Conservation (phyloP, 2,329 filamentous ascomycete genomes). For the Aspergillus brunneoviolaceus region DNA sequence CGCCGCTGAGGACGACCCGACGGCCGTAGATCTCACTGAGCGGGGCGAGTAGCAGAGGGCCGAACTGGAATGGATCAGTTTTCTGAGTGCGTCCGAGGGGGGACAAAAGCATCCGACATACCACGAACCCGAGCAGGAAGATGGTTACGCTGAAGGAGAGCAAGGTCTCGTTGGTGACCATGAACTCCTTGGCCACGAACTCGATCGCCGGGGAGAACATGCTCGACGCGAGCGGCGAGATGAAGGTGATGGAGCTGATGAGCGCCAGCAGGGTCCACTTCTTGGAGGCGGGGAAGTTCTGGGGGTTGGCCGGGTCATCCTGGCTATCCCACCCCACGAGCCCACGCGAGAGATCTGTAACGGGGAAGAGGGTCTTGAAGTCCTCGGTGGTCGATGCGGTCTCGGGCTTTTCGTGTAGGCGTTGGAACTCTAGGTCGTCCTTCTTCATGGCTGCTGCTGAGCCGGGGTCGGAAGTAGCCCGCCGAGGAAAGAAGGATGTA, state of each 20-base stretch:
- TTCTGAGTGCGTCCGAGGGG: background rate
- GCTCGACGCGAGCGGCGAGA: slow-evolving; percentile 35
- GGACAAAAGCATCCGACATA: slow-evolving; percentile 12
- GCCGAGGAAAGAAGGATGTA: background rate
- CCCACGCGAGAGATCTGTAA: slow-evolving; percentile 53
- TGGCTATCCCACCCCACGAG: slow-evolving; percentile 62
- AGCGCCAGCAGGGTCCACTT: slow-evolving; percentile 30
- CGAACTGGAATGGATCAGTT: slow-evolving; percentile 38
- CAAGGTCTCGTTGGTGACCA: slow-evolving; percentile 23
- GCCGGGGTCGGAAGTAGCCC: background rate
- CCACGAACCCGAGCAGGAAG: slow-evolving; percentile 31
- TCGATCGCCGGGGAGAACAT: slow-evolving; percentile 32
- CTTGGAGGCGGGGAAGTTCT: slow-evolving; percentile 48
- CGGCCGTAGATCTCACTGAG: slow-evolving; percentile 65
- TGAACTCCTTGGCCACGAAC: slow-evolving; percentile 25
- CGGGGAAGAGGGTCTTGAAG: slow-evolving; percentile 34
- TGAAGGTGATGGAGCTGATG: slow-evolving; percentile 30
- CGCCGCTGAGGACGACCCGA: slow-evolving; percentile 59
- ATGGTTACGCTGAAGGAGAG: slow-evolving; percentile 33
- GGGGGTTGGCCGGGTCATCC: slow-evolving; percentile 58
- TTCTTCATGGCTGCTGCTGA: background rate
- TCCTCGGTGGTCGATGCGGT: background rate
- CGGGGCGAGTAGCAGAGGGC: slow-evolving; percentile 64
- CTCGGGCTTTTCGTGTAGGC: background rate
- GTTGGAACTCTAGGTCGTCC: background rate